Base-by-base conservation (phyloP, 2,329 filamentous ascomycete species). In the Arthrobotrys conoides region DNA sequence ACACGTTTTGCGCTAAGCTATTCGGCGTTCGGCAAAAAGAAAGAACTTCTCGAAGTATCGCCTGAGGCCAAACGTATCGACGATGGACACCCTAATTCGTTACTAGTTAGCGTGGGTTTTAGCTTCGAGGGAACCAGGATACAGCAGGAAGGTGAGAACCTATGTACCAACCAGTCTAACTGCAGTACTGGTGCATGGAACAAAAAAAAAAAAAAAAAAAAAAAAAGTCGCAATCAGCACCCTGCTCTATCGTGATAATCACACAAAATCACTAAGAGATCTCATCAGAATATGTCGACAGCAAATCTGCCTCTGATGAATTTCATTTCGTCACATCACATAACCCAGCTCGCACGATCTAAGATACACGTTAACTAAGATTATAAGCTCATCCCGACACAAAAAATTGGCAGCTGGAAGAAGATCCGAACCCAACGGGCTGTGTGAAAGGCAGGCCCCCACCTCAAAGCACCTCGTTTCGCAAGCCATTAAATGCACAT, bases 171-270 rank as follows among this genome's bases (percentile, higher is more conserved):
- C 46, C 30, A 49, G 24, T 20, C 61, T 22, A 65, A 27, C 30
- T 27, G 46, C 41, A 14, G 41, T 41, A 49, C 24, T 27, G 46
- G 61, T 20, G 61, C 61, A 65, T 16, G 61, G 59, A 55, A 53
- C 33, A 18, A 33, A 53, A 41, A 71, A 55, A 78, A 36, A 55
- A 78, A 36, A 41, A 30, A 24, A 44, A 53, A 41, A 71, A 55
- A 78, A 36, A 36, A 55, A 78, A 16, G 53, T 72, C 75, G 75
- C 75, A 78, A 78, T 77, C 53, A 70, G 30, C n/a, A 64, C 72
- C 73, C 59, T 77, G 73, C 63, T 65, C 61, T 77, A 66, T 71
- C 73, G 73, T 69, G 61, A 78, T 64, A 75, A 73, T 75, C 51
- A 75, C 71, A 75, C 71, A 75, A 75, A 75, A 63, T 20, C 12